These are phyloP conservation scores for Trametes sanguinea DNA, from an alignment of 768 basidiomycete genomes.

Conservation along the genomic window DNA sequence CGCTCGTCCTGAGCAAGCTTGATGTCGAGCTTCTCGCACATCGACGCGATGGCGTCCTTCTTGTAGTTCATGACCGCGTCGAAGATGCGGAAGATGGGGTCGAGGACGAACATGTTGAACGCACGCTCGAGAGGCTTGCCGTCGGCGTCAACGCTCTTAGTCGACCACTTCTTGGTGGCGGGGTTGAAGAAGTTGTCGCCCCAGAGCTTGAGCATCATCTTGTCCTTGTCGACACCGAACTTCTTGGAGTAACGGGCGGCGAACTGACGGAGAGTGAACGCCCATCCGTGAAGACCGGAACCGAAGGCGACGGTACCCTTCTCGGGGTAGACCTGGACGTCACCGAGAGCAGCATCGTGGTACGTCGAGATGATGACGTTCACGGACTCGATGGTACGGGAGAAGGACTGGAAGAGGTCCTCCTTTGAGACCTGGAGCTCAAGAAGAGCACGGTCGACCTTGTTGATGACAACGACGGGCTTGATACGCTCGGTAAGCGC, in stretches of 20 bases:
- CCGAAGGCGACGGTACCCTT: constrained; percentile 98
- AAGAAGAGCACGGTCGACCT: constrained; percentile 98
- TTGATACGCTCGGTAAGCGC: constrained; percentile 98
- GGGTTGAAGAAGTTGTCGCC: constrained; percentile 99
- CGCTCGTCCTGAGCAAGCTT: constrained; percentile 86
- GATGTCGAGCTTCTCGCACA: constrained; percentile 96
- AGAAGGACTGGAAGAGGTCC: constrained; percentile 96
- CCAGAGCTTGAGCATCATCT: constrained; percentile 98
- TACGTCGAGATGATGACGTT: constrained; percentile 99
- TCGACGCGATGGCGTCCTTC: constrained; percentile 79
- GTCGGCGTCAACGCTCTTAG: constrained; percentile 69
- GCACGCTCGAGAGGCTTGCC: constrained; percentile 96
- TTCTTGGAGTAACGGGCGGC: constrained; percentile 94
- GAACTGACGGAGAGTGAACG: constrained; percentile 98
- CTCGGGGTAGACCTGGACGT: constrained; percentile 99
- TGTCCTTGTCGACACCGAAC: constrained; percentile 98
- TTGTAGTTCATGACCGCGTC: constrained; percentile 99
- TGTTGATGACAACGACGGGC: constrained; percentile 99
- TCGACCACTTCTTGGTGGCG: constrained; percentile 93
- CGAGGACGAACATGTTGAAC: constrained; percentile 97
- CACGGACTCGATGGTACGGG: constrained; percentile 94
- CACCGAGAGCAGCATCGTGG: constrained; percentile 90
- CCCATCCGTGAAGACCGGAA: constrained; percentile 99
- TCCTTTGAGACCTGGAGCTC: constrained; percentile 98
- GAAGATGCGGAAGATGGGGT: constrained; percentile 99